phyloP scores from a whole-genome alignment of 306 rosid species.

The Phaseolus lunatus region DNA sequence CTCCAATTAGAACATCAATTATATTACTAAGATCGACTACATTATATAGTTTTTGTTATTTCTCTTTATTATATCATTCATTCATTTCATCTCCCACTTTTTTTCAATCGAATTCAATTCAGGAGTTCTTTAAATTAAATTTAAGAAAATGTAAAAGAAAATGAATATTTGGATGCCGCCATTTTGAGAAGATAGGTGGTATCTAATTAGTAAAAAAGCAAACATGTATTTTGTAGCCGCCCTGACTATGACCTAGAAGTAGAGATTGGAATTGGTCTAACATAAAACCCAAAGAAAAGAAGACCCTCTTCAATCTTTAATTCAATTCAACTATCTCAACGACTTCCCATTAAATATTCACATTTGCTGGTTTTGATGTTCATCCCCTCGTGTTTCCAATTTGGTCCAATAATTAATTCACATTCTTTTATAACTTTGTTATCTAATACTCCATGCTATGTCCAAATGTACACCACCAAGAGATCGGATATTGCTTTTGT shows the following conservation, averaged over 20 bases:
- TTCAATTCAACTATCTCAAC: slow-evolving; percentile 25
- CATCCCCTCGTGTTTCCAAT: slow-evolving; percentile 23
- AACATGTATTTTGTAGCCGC: slow-evolving; percentile 31
- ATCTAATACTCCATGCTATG: slow-evolving; percentile 33
- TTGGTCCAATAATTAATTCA: neutral
- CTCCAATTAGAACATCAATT: too few relatives aligned
- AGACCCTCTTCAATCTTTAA: slow-evolving; percentile 30
- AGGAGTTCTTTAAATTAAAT: too few relatives aligned
- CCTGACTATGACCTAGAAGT: neutral
- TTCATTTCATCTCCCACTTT: too few relatives aligned
- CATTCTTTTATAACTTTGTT: neutral
- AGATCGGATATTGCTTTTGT: neutral
- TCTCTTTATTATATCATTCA: too few relatives aligned
- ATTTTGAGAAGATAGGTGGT: neutral
- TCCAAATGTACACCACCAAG: slow-evolving; percentile 45
- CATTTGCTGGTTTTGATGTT: neutral
- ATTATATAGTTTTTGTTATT: too few relatives aligned
- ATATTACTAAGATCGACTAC: too few relatives aligned
- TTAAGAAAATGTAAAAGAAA: too few relatives aligned
- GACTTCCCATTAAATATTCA: neutral
- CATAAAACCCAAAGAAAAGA: neutral
- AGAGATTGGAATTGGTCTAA: neutral
- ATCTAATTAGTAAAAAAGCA: neutral
- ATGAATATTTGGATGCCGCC: neutral
- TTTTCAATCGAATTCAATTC: too few relatives aligned